Percentiles rank a stretch among this genome's conserved stretches.
These are phyloP conservation scores for Actinidia arguta DNA, from an alignment of 179 eudicot species.

Conservation along the genomic window DNA sequence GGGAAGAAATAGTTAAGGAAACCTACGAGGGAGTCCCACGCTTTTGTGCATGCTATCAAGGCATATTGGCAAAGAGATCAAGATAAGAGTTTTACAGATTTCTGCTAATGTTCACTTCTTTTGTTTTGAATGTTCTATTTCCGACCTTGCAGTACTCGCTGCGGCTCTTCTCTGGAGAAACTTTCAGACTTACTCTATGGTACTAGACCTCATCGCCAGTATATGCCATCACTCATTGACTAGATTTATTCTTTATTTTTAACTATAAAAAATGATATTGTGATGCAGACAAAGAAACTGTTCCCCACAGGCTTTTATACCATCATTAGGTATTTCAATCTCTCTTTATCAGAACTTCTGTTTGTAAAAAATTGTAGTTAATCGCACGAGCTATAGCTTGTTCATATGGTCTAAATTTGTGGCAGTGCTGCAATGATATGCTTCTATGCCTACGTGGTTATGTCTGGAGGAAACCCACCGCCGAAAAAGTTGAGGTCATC, in stretches of 20 bases:
- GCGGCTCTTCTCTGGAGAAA: constrained; percentile 74
- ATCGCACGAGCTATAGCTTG: background rate
- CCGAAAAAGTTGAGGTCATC: constrained; percentile 70
- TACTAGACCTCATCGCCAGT: constrained; percentile 31
- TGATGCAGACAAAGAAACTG: constrained; percentile 67
- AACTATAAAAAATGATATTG: background rate
- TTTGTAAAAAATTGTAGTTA: constrained; percentile 13
- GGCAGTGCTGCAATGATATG: constrained; percentile 84
- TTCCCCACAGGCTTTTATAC: constrained; percentile 71
- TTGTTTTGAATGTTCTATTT: constrained; percentile 21
- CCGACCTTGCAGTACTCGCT: constrained; percentile 65
- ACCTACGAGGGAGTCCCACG: background rate
- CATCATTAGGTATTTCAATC: constrained; percentile 56
- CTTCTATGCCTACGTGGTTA: constrained; percentile 79
- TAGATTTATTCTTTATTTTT: constrained; percentile 12
- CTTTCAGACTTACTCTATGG: constrained; percentile 70
- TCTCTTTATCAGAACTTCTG: constrained; percentile 12
- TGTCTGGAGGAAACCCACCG: constrained; percentile 91
- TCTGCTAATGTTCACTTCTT: background rate
- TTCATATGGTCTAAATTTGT: constrained; percentile 15
- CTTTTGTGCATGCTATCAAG: background rate
- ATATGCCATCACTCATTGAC: background rate
- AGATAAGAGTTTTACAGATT: background rate
- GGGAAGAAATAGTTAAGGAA: background rate
- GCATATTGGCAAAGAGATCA: background rate